Evolutionary conservation across 495 filamentous ascomycete species (phyloP).

Genomic region (Penicillium longicatenatum): DNA sequence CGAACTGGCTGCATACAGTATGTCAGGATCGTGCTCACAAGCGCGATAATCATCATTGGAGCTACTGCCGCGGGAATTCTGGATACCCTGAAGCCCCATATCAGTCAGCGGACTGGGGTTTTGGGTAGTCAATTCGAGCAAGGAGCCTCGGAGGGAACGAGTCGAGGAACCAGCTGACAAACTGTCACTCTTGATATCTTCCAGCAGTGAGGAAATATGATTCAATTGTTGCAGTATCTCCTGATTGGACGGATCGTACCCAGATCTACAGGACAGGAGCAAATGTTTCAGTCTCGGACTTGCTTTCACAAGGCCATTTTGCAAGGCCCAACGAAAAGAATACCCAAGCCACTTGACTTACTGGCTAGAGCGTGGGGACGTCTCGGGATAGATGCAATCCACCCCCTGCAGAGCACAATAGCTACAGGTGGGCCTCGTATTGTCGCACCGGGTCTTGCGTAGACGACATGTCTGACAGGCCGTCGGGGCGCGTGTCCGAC

Average conservation of each 20-base stretch:
- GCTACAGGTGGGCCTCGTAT: constrained; percentile 30
- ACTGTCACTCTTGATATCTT: constrained; percentile 27
- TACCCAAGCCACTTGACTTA: constrained; percentile 20
- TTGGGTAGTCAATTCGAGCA: constrained; percentile 20
- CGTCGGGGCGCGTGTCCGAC: constrained; percentile 31
- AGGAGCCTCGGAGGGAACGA: constrained; percentile 21
- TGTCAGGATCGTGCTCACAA: constrained; percentile 24
- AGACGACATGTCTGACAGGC: constrained; percentile 33
- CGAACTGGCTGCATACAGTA: constrained; percentile 29
- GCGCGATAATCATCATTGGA: constrained; percentile 20
- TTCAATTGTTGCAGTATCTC: constrained; percentile 27
- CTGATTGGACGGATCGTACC: constrained; percentile 23
- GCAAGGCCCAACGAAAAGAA: background rate
- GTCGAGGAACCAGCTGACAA: constrained; percentile 18
- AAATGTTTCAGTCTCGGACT: constrained; percentile 6
- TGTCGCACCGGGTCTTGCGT: constrained; percentile 36
- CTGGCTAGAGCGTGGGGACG: constrained; percentile 24
- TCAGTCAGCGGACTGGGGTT: constrained; percentile 19
- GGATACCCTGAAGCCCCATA: constrained; percentile 15
- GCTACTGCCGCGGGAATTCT: constrained; percentile 6
- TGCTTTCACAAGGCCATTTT: background rate
- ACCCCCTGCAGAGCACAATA: constrained; percentile 29
- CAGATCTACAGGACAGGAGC: constrained; percentile 12
- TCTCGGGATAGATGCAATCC: constrained; percentile 31
- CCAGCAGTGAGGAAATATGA: constrained; percentile 27